A percentile compares a stretch with the other conserved stretches of the same genome.
Conservation (phyloP, 2,329 filamentous ascomycete species). For the Paraconiothyrium brasiliense region DNA sequence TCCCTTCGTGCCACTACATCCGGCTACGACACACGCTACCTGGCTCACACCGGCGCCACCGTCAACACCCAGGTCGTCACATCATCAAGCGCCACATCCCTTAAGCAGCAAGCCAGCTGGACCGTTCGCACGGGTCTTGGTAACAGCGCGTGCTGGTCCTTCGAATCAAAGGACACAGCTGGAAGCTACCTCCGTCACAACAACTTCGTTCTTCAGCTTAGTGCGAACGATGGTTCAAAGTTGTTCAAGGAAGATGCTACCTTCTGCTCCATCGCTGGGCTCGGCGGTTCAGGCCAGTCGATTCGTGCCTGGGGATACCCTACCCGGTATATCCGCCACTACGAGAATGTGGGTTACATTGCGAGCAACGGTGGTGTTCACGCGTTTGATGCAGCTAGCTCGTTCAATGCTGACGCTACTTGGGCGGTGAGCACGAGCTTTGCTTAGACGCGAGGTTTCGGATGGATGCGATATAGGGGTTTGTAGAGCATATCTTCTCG, state of each 20-base stretch:
- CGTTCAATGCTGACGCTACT: slow-evolving; percentile 66
- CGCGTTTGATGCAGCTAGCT: slow-evolving; percentile 59
- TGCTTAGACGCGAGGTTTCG: slow-evolving; percentile 43
- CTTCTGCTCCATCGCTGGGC: slow-evolving; percentile 65
- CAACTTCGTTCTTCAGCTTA: slow-evolving; percentile 61
- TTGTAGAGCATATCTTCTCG: neutral
- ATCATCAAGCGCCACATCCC: slow-evolving; percentile 59
- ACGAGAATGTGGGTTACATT: slow-evolving; percentile 56
- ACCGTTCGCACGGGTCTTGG: slow-evolving; percentile 65
- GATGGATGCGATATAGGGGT: neutral
- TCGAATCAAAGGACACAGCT: slow-evolving; percentile 67
- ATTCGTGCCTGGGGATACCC: slow-evolving; percentile 69
- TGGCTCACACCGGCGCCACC: slow-evolving; percentile 62
- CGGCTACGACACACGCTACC: slow-evolving; percentile 63
- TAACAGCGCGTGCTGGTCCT: slow-evolving; percentile 67
- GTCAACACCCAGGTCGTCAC: slow-evolving; percentile 66
- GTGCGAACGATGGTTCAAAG: slow-evolving; percentile 64
- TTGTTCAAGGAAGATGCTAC: slow-evolving; percentile 69
- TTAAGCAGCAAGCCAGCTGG: slow-evolving; percentile 67
- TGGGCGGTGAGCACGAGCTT: slow-evolving; percentile 59
- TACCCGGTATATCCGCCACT: slow-evolving; percentile 68
- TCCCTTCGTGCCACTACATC: slow-evolving; percentile 66
- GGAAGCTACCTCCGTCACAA: slow-evolving; percentile 68
- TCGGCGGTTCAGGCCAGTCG: slow-evolving; percentile 62
- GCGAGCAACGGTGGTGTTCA: slow-evolving; percentile 67